These are phyloP conservation scores for Halenospora varia DNA, from an alignment of 495 filamentous ascomycete species.

Conservation along the genomic window DNA sequence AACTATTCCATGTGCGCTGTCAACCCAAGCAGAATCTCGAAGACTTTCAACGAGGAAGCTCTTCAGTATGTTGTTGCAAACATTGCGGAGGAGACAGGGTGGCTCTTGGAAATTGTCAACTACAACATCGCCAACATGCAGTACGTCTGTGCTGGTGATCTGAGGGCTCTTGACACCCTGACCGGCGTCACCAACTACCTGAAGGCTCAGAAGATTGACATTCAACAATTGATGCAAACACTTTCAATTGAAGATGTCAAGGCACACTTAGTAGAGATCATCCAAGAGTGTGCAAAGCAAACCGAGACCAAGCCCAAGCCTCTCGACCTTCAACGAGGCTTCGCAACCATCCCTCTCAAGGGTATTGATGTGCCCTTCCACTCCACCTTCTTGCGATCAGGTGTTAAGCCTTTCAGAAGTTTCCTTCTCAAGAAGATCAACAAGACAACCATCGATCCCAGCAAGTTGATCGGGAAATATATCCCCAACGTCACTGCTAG, in stretches of 20 bases:
- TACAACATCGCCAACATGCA: constrained; percentile 98
- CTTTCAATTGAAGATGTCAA: constrained; percentile 75
- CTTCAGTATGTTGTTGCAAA: constrained; percentile 93
- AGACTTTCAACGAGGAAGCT: constrained; percentile 96
- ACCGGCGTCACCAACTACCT: constrained; percentile 86
- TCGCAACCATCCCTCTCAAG: constrained; percentile 92
- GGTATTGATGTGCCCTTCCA: constrained; percentile 99
- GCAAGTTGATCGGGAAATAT: constrained; percentile 96
- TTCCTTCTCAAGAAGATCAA: constrained; percentile 99
- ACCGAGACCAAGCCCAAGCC: constrained; percentile 86
- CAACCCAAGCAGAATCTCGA: constrained; percentile 94
- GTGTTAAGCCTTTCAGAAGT: constrained; percentile 95
- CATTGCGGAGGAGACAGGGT: constrained; percentile 85
- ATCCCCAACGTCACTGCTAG: constrained; percentile 97
- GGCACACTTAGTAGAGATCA: constrained; percentile 77
- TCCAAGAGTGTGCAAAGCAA: constrained; percentile 75
- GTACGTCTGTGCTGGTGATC: constrained; percentile 95
- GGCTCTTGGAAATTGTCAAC: constrained; percentile 98
- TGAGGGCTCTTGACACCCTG: constrained; percentile 91
- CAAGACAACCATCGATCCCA: constrained; percentile 94
- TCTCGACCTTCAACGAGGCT: constrained; percentile 84
- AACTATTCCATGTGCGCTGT: constrained; percentile 99
- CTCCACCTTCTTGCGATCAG: constrained; percentile 92
- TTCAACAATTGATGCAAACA: constrained; percentile 81
- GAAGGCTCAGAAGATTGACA: constrained; percentile 94